Evolutionary conservation across 345 rosid species (phyloP), one percentile per base, ranked within the genome.

Genomic region (Populus tremula): DNA sequence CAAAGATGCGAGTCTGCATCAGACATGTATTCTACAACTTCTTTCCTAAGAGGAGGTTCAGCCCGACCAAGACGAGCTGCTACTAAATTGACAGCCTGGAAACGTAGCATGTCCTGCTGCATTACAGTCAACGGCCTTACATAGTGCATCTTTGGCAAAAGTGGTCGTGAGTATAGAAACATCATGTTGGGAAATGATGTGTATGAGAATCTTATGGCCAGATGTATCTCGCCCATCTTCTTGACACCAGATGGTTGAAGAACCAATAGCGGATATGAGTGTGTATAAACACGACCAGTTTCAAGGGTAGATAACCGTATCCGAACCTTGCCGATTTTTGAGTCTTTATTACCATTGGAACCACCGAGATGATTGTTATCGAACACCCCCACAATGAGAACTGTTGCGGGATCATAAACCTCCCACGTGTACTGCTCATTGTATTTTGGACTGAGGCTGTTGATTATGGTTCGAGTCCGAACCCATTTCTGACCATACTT

Each of bases 381-480:
- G 5, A 81, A 81, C 33, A 81, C 84, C 8, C 84, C 84, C 5
- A 81, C 61, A 8, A 74, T 69, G 29, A 81, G 84, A 45, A 81
- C 84, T 35, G 84, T 81, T 21, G 80, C 84, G 47, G 80, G 70
- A 77, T 81, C 84, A 62, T 56, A 77, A 33, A 81, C 84, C 74
- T 81, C 84, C 84, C 84, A 81, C 13, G 80, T 77, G 69, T 81
- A 81, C 66, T 81, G 84, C 64, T 81, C 84, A 5, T 81, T 81
- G 70, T 81, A 81, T 33, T 77, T 81, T 8, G 84, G 84, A 38
- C 78, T 77, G 27, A 77, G 84, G 59, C 80, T 81, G 80, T 72
- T 50, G 75, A 81, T 77, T 59, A 81, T 81, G 56, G 84, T 81
- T 59, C 84, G 73, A 72, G 84, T 81, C 9, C 80, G 65, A 68